Evolutionary conservation across 768 basidiomycete genomes (phyloP), one percentile per base, ranked within the genome.

Genomic region (Candolleomyces efflorescens): DNA sequence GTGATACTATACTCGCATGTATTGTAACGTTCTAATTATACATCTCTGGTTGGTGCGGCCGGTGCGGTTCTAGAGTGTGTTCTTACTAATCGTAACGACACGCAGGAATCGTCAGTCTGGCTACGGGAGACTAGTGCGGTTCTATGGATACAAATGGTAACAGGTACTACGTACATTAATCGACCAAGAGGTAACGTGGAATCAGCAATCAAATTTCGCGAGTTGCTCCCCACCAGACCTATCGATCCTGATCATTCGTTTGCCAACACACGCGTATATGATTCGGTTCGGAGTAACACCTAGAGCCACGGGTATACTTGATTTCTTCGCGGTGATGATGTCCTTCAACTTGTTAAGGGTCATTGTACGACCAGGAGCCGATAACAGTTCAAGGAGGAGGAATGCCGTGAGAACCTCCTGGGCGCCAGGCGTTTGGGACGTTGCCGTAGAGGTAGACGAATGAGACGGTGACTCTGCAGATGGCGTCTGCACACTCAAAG

Each of bases 261-360:
- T 92, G 15, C 87, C 90, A n/a, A 92, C 87, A 65, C 90, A 90
- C 1, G 78, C 83, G 64, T 90, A 92, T 12, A 92, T 68, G 15
- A 88, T 82, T 43, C 87, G 75, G 9, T 82, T 86, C 11, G 82
- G 74, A 38, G 81, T 78, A 56, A 77, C 74, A 17, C 76, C 77
- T 20, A 71, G 68, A 3, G 71, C 62, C 17, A 66, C 68, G 3
- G 66, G 54, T 32, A 67, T 64, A 10, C 73, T 74, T 51, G 64
- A 69, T 44, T 62, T 62, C 64, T 68, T 83, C 18, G 67, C 63
- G 6, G 76, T 70, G 20, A 92, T 69, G 20, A 76, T 67, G 51
- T 81, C 82, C 68, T 90, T 91, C 15, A 87, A 73, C 63, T 77
- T 80, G 62, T 79, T 83, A 13, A 92, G 68, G 10, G 87, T 73